Evolutionary conservation across 805 yeast genomes (phyloP).

Genomic region (Teunomyces atbi): DNA sequence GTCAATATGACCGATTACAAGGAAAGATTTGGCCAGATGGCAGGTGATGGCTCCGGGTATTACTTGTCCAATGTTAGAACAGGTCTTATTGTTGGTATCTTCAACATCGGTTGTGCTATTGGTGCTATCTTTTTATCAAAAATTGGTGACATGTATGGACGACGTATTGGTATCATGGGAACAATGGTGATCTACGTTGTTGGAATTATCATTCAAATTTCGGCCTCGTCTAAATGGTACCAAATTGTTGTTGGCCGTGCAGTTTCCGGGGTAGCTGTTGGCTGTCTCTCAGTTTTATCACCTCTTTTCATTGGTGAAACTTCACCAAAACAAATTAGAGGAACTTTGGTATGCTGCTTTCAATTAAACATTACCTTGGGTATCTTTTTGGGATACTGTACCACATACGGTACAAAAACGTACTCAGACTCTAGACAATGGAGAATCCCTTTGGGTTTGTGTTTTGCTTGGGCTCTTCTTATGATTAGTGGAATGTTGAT

Average conservation of each 20-base stretch:
- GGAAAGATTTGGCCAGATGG: slow-evolving; percentile 45
- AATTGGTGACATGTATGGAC: slow-evolving; percentile 57
- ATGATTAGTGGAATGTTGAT: slow-evolving; percentile 50
- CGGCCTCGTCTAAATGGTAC: slow-evolving; percentile 55
- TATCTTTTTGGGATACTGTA: slow-evolving; percentile 68
- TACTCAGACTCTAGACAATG: slow-evolving; percentile 55
- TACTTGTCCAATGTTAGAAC: slow-evolving; percentile 46
- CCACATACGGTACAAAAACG: slow-evolving; percentile 56
- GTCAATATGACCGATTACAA: slow-evolving; percentile 61
- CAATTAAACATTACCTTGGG: slow-evolving; percentile 71
- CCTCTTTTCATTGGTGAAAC: slow-evolving; percentile 69
- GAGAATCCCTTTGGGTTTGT: slow-evolving; percentile 63
- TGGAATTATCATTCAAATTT: slow-evolving; percentile 61
- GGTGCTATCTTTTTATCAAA: slow-evolving; percentile 64
- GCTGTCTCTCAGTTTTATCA: slow-evolving; percentile 65
- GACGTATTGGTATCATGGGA: slow-evolving; percentile 54
- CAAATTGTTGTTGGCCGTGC: slow-evolving; percentile 65
- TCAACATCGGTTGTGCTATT: slow-evolving; percentile 69
- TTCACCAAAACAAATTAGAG: slow-evolving; percentile 69
- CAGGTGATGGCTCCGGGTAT: slow-evolving; percentile 36
- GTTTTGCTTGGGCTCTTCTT: slow-evolving; percentile 46
- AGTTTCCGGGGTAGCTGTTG: slow-evolving; percentile 70
- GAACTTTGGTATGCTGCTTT: slow-evolving; percentile 66
- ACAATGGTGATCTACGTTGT: slow-evolving; percentile 56
- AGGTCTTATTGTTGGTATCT: slow-evolving; percentile 54